Conservation (phyloP, 2,329 filamentous ascomycete genomes). For the Sporothrix euskadiensis region DNA sequence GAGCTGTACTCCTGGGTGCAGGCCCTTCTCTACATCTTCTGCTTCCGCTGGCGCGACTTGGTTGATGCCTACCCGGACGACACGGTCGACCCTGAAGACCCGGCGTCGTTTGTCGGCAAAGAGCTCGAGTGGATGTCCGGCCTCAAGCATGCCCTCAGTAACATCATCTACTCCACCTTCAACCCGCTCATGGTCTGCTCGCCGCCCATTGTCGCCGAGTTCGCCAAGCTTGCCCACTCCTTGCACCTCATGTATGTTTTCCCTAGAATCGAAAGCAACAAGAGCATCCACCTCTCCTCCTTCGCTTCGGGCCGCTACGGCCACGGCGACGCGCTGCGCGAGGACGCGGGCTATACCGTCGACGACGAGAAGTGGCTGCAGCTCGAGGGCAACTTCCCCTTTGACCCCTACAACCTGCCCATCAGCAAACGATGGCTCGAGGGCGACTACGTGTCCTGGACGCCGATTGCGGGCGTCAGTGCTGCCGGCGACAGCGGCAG, state of each 20-base stretch:
- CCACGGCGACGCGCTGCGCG: conserved; percentile 51
- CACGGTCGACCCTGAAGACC: conserved; percentile 62
- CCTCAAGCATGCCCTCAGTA: conserved; percentile 71
- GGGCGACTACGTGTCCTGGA: conserved; percentile 79
- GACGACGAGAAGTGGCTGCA: conserved; percentile 79
- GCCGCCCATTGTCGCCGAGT: conserved; percentile 85
- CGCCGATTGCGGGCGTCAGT: conserved; percentile 68
- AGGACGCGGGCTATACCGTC: conserved; percentile 51
- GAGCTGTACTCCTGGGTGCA: conserved; percentile 88
- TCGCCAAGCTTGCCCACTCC: conserved; percentile 82
- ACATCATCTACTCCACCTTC: conserved; percentile 81
- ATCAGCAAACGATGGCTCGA: conserved; percentile 86
- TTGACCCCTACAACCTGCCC: conserved; percentile 92
- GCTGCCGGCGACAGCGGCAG: conserved; percentile 57
- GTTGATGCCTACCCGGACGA: conserved; percentile 64
- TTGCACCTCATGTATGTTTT: conserved; percentile 89
- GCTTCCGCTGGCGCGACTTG: conserved; percentile 95
- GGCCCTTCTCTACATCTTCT: conserved; percentile 90
- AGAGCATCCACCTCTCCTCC: conserved; percentile 77
- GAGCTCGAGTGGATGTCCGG: conserved; percentile 77
- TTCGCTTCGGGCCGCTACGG: conserved; percentile 61
- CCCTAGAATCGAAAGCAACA: conserved; percentile 86
- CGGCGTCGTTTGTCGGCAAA: conserved; percentile 61
- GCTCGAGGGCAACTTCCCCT: conserved; percentile 93
- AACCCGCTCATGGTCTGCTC: conserved; percentile 96